Base-by-base conservation (phyloP, 805 yeast genomes). In the Candida takata region DNA sequence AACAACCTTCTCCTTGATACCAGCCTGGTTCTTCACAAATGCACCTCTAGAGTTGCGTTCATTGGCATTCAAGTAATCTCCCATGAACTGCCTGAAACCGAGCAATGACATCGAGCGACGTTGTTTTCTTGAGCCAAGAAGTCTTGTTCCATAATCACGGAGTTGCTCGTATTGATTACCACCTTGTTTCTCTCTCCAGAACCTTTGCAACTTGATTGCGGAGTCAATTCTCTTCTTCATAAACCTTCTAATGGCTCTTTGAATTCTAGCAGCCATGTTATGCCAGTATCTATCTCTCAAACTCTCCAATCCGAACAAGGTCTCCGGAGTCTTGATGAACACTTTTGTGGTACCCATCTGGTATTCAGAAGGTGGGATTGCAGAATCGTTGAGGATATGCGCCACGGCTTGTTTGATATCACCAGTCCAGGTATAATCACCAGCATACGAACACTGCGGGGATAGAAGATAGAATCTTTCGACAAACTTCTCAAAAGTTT, bases 251-350 rank as follows among this genome's bases (percentile, higher is more conserved):
- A 97, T 87, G 4, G 98, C 97, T 47, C 97, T 76, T 67, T 92
- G 99, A 49, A 92, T 90, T 51, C 95, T 77, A 4, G 95, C 88
- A 5, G 98, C 98, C 95, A 92, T 92, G 49, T 84, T 85, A 54
- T 86, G 90, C 97, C 98, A 92, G 57, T 87, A 92, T 64, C 79
- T 83, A 52, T 92, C 99, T 59, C 97, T 76, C 90, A 90, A 78
- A 50, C 85, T 90, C 62, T 92, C 99, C 39, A 92, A 65, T 0
- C 96, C 95, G 58, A 92, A 92, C 51, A 92, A 67, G 0, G 97
- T 90, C 58, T 92, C 98, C 8, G 98, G 98, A 10, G 95, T 86
- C 55, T 92, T 92, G 61, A 92, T 88, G 58, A 92, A 92, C 6
- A 92, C 88, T 59, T 87, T 88, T 8, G 94, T 74, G 3, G 79